A percentile compares a stretch with the other conserved stretches of the same genome.
These are phyloP conservation scores for Rugosomyces carneus DNA, from an alignment of 1,284 basidiomycete genomes.

Conservation along the genomic window DNA sequence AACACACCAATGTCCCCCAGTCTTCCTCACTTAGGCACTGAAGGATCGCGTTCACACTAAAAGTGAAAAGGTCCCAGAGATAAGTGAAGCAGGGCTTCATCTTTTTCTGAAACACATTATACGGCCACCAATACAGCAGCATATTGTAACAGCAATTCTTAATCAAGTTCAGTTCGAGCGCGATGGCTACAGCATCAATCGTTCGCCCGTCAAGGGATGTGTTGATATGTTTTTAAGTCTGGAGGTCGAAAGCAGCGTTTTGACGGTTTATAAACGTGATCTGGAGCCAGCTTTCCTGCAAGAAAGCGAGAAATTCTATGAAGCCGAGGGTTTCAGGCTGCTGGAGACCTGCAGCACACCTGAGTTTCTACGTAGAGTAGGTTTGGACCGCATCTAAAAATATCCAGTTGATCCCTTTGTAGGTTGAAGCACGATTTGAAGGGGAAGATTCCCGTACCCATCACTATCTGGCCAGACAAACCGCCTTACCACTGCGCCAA, in stretches of 20 bases:
- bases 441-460: constrained; percentile 87
- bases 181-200: constrained; percentile 87
- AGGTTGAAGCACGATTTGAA: constrained; percentile 82
- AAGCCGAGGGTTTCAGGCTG: constrained; percentile 66
- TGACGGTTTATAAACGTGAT: constrained; percentile 78
- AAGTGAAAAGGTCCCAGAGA: constrained; percentile 66
- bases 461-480: constrained; percentile 82
- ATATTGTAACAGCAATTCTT: constrained; percentile 79
- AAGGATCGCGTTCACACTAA: constrained; percentile 88
- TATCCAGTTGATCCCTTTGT: constrained; percentile 16
- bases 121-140: constrained; percentile 76
- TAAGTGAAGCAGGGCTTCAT: constrained; percentile 78
- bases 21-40: constrained; percentile 10
- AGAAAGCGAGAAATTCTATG: constrained; percentile 80
- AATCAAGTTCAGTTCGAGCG: constrained; percentile 89
- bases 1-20: background rate
- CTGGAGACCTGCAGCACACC: constrained; percentile 76
- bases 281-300: constrained; percentile 82
- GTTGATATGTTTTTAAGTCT: constrained; percentile 83
- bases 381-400: constrained; percentile 21
- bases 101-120: constrained; percentile 87
- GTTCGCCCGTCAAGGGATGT: constrained; percentile 85
- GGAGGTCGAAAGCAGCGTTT: constrained; percentile 39
- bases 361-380: constrained; percentile 76
- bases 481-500: constrained; percentile 61